These are phyloP conservation scores for Xerocomus brunneocitrinus DNA, from an alignment of 768 basidiomycete species.

Conservation along the genomic window DNA sequence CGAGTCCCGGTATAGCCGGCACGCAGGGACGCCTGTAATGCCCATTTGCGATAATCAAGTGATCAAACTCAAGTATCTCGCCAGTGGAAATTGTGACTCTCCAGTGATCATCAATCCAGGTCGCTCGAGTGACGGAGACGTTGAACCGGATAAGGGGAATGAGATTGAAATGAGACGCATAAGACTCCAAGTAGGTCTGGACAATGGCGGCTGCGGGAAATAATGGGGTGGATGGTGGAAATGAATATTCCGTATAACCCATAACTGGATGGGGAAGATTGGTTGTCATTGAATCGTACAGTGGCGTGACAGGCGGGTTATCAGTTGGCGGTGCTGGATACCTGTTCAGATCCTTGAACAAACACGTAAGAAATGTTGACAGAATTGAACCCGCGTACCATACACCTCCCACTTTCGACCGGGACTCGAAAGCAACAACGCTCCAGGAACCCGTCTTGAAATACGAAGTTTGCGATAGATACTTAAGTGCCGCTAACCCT, in stretches of 20 bases:
- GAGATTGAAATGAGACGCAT: conserved; percentile 59
- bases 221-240: conserved; percentile 68
- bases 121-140: conserved; percentile 47
- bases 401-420: conserved; percentile 66
- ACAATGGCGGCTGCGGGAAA: conserved; percentile 63
- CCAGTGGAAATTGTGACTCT: conserved; percentile 40
- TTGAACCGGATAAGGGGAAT: conserved; percentile 57
- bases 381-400: conserved; percentile 46
- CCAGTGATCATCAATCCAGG: conserved; percentile 46
- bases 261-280: conserved; percentile 79
- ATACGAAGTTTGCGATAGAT: conserved; percentile 55
- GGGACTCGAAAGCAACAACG: conserved; percentile 58
- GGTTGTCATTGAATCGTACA: conserved; percentile 79
- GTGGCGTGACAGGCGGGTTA: conserved; percentile 57
- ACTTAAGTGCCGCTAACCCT: conserved; percentile 67
- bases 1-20: conserved; percentile 57
- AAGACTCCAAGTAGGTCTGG: conserved; percentile 64
- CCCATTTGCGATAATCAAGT: conserved; percentile 72
- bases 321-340: conserved; percentile 47
- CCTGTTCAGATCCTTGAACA: conserved; percentile 34
- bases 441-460: conserved; percentile 59
- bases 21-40: conserved; percentile 65
- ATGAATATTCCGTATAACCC: conserved; percentile 58
- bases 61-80: conserved; percentile 46
- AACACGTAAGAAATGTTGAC: background rate